Evolutionary conservation across 2,329 filamentous ascomycete genomes (phyloP).

Genomic region (Parafenestella ontariensis): DNA sequence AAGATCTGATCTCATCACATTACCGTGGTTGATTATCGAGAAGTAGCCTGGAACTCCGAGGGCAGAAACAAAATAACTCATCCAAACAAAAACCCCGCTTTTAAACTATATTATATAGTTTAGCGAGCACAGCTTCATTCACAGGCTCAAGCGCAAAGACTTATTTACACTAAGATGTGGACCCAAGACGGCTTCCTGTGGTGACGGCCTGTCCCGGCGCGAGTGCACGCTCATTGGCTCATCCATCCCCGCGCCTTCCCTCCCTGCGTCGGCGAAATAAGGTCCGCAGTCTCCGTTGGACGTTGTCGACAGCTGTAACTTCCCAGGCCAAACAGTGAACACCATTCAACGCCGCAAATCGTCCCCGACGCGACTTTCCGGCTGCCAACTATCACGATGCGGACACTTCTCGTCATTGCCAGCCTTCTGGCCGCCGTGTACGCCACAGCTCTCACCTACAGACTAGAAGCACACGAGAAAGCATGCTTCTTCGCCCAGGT

Average conservation of each 20-base stretch:
- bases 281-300: constrained; percentile 19
- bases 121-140: too few species aligned
- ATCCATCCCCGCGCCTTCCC: constrained; percentile 19
- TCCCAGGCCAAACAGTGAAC: constrained; percentile 11
- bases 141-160: too few species aligned
- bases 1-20: too few species aligned
- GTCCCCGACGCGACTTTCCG: background rate
- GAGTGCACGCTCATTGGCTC: constrained; percentile 20
- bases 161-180: constrained; percentile 1
- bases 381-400: constrained; percentile 36
- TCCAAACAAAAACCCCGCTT: too few species aligned
- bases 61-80: too few species aligned
- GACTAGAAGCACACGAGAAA: constrained; percentile 86
- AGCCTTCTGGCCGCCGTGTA: constrained; percentile 74
- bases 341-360: constrained; percentile 15
- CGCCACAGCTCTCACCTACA: constrained; percentile 93
- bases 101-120: too few species aligned
- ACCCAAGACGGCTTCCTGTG: background rate
- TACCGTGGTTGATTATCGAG: too few species aligned
- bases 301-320: constrained; percentile 43
- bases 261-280: constrained; percentile 28
- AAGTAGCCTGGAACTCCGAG: too few species aligned
- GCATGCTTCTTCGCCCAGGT: constrained; percentile 92
- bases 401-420: constrained; percentile 38
- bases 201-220: background rate